Evolutionary conservation across 208 protist species (phyloP), one percentile per base, ranked within the genome.

Genomic region (Trichomonas gallinae): DNA sequence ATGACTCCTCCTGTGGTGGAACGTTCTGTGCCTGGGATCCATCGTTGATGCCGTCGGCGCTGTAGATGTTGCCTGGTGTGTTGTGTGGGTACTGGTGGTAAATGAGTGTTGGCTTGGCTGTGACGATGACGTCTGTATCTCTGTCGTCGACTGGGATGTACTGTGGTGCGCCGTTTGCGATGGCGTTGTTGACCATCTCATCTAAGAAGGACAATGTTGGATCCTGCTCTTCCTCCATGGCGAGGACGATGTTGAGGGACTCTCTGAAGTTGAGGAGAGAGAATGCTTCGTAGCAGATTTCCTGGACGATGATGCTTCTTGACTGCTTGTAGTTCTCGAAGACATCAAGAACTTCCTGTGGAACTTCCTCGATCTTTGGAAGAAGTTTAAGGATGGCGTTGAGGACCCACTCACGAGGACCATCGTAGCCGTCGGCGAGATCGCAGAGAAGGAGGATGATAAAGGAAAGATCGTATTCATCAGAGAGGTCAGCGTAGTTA

Each of bases 391-490:
- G 44, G 3, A 93, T 34, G n/a, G 87, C 87, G n/a, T 48, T 51
- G 9, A 93, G 31, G 21, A 93, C 87, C 87, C 87, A 93, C 15
- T 93, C 87, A 15, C 87, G 40, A 58, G 87, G 87, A 44, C 44
- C 44, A 34, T 93, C 87, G 46, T 93, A 93, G 44, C 40, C 21
- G 51, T 93, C 87, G 15, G 87, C 87, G 9, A 93, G 31, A 51
- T 93, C 87, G 45, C 87, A 93, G 13, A 93, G 31, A 17, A 93
- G 44, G 8, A 93, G 31, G 13, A 44, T 23, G 10, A 93, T 93
- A 44, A 93, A 93, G n/a, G 42, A 48, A 8, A 93, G n/a, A 51
- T 93, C 87, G 46, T 93, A 93, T 51, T 93, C 87, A 93, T 93
- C 87, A 58, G 40, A 48, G 21, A 93, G 31, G 36, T 93, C 87